Base-by-base conservation (phyloP, 768 basidiomycete species). In the Serendipita vermifera region DNA sequence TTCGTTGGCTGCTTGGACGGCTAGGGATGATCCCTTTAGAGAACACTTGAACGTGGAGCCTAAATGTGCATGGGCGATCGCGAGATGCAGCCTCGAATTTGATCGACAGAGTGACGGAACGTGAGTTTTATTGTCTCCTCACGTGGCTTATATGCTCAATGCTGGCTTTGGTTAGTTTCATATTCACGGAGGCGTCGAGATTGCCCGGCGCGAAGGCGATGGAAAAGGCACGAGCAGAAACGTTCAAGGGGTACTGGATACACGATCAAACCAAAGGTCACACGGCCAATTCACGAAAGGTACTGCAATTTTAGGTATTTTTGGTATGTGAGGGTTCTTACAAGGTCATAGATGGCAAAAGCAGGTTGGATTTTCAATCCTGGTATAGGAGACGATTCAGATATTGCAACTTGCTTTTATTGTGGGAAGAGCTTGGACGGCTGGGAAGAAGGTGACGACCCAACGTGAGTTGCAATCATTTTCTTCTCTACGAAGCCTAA, bases 401-500 rank as follows among this genome's bases (percentile, higher is more conserved):
- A 98, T 67, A 79, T 82, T 1, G 89, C 81, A 0, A 82, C 82
- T 0, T 98, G 93, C 68, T 72, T 91, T 3, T 91, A 91, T 64
- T 98, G 93, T 65, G 74, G 82, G 39, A 72, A 83, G 32, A 75
- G 81, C 1, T 77, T 94, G 2, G 81, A 82, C 55, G 89, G 87
- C 1, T 98, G 93, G 93, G 87, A 91, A 38, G 71, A 75, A 27
- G 79, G 78, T 13, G 93, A 98, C 66, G 82, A 93, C 68, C 93
- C 93, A 13, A 65, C 82, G 93, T 96, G 68, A 57, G 86, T 71
- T n/a, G 15, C 7, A 31, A 20, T 22, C 26, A 9, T 27, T 27
- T 4, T 29, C 32, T 9, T 1, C 2, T 31, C 9, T 5, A 9
- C 11, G 17, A 9, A 5, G 24, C 22, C 7, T 22, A 20, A n/a